Evolutionary conservation across 345 rosid genomes (phyloP), one percentile per base, ranked within the genome.

Genomic region (Eucalyptus tenuipes): DNA sequence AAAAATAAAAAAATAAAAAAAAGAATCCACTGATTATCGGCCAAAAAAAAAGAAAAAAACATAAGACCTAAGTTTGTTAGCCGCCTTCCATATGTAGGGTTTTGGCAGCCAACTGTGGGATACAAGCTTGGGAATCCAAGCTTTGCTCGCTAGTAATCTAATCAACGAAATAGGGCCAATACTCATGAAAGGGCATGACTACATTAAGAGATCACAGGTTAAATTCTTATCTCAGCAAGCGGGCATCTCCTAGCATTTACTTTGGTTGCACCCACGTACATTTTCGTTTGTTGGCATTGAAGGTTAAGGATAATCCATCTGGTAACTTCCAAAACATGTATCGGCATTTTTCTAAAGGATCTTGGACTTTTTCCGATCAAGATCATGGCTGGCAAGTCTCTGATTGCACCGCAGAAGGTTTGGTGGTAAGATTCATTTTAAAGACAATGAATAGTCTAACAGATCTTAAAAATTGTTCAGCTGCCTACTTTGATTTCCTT

Each of bases 81-180:
- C 2, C 44, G 8, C 44, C 66, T 6, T 50, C 79, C 71, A 84
- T 33, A 15, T 88, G 91, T 86, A 93, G 94, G 92, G 92, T 33
- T 93, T 93, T 88, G 97, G 97, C 16, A 92, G 98, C 85, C 97
- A 95, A 86, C 20, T 79, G 10, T 95, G 98, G 98, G 96, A 95
- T 88, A 89, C 96, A 75, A 88, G 87, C 49, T 87, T 95, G 4
- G 88, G 90, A 4, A 85, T 93, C 68, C 94, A 93, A 87, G 95
- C 95, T 40, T 27, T 95, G 75, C 90, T 92, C 48, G 94, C 94
- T 49, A 82, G 91, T 59, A 88, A 93, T 64, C 87, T 92, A n/a
- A 66, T 47, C 2, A 88, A 88, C 86, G 95, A 95, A 68, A 87
- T 92, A 33, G 84, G 86, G 31, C 90, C 90, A 29, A 86, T 88